phyloP scores from a whole-genome alignment of 495 filamentous ascomycete species.

The Daldinia childiae region DNA sequence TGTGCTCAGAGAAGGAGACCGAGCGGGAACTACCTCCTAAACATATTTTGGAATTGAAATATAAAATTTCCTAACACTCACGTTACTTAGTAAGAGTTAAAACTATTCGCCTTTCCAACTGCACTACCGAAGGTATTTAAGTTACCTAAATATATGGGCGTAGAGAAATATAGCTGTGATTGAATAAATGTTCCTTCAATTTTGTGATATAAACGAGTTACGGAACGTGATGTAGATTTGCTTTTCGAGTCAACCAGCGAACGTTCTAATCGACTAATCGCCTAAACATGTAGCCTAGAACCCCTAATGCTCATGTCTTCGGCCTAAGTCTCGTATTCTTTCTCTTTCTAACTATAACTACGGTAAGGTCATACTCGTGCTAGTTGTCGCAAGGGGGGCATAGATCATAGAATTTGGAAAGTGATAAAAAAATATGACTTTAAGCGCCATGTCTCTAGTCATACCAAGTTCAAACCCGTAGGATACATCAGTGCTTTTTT shows the following conservation, averaged over 20 bases:
- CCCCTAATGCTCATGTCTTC: not conserved
- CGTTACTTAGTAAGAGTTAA: not conserved
- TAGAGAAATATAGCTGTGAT: no score
- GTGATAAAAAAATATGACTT: not conserved
- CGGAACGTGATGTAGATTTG: not conserved
- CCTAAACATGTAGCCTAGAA: not conserved
- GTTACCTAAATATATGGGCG: no score
- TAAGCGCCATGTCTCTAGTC: not conserved
- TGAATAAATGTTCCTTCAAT: no score
- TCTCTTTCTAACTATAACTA: not conserved
- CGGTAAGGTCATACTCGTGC: not conserved
- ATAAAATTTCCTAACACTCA: not conserved
- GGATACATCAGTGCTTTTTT: not conserved
- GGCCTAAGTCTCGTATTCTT: not conserved
- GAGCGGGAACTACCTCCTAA: not conserved
- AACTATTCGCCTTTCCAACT: not conserved
- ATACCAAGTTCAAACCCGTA: not conserved
- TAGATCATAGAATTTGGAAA: not conserved
- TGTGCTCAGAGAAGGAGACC: not conserved
- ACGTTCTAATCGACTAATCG: not conserved
- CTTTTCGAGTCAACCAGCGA: not conserved
- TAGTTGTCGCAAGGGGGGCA: not conserved
- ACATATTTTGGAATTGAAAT: not conserved
- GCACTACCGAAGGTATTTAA: no score
- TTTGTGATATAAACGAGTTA: no score